Base-by-base conservation (phyloP, 2,329 filamentous ascomycete species). In the Ceratocystis colombiana region DNA sequence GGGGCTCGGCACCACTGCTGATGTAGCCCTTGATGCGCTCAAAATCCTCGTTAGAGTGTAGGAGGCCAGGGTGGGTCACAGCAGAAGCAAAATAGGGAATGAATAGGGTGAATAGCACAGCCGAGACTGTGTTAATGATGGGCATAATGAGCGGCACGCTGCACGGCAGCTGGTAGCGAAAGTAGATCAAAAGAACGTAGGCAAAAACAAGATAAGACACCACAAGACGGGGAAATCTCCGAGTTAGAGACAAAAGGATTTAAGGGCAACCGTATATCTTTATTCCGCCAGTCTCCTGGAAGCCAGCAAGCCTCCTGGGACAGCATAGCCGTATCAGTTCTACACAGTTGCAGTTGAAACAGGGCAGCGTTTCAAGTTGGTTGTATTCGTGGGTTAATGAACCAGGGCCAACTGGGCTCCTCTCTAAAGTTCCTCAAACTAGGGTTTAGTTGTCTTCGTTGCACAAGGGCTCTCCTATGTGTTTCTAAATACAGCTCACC, bases 11-110 rank as follows among this genome's bases (percentile, higher is more conserved):
- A 25, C 72, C 70, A 22, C 71, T 68, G 1, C 72, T 66, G 28
- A 77, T 73, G 64, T 76, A 75, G 2, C 70, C 70, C 30, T 74
- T 74, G 65, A 80, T 76, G 6, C 78, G 74, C 6, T 73, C 70
- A 59, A 80, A 75, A 63, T 78, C 76, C 1, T 69, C 63, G 1
- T 69, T 62, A 0, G 74, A 76, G 64, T 77, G 75, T 22, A 78
- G 73, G 2, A 72, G 68, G 25, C 66, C 66, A 17, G 66, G 66
- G 41, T 67, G 66, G 10, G 10, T 61, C 1, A 22, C 48, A n/a
- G 48, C 48, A 50, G 3, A 50, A 25, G 15, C 48, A 50, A 50
- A 12, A 25, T 20, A 50, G n/a, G 15, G 48, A 5, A 50, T 50
- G 22, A 10, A 50, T 12, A 50, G 48, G n/a, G n/a, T 7, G 8